Conservation (phyloP, 768 basidiomycete genomes). For the Antrodiella citrinella region DNA sequence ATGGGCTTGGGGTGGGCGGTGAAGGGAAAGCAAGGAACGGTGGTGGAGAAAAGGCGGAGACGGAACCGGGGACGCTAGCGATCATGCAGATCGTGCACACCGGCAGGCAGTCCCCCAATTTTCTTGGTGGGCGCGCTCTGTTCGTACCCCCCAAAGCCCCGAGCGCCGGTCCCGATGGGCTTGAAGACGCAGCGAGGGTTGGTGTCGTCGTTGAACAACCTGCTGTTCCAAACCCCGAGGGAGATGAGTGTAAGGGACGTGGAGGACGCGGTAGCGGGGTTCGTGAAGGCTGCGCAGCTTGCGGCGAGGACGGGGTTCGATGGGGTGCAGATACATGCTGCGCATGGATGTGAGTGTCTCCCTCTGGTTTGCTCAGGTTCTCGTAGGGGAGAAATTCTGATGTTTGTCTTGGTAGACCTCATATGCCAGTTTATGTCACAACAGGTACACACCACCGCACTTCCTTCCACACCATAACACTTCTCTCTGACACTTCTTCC, state of each 20-base stretch:
- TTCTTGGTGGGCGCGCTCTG: slow-evolving; percentile 59
- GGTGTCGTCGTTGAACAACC: slow-evolving; percentile 28
- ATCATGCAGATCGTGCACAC: slow-evolving; percentile 81
- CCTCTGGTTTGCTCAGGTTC: not conserved
- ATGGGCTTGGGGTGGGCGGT: slow-evolving; percentile 24
- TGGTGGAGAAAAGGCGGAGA: slow-evolving; percentile 1
- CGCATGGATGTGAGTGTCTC: slow-evolving; percentile 71
- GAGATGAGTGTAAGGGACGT: slow-evolving; percentile 57
- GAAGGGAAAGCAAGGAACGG: not conserved
- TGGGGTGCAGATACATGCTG: slow-evolving; percentile 78
- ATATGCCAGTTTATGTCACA: slow-evolving; percentile 72
- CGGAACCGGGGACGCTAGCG: slow-evolving; percentile 31
- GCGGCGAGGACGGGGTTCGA: slow-evolving; percentile 72
- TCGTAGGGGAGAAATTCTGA: not conserved
- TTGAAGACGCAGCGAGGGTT: slow-evolving; percentile 16
- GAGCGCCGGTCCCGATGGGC: slow-evolving; percentile 49
- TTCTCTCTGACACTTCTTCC: not conserved
- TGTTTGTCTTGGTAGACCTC: slow-evolving; percentile 44
- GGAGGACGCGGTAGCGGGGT: slow-evolving; percentile 46
- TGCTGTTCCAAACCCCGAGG: slow-evolving; percentile 56
- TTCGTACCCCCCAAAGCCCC: slow-evolving; percentile 63
- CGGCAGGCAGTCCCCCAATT: slow-evolving; percentile 74
- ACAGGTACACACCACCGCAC: slow-evolving; percentile 35
- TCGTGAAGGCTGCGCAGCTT: slow-evolving; percentile 58
- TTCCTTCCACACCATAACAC: not conserved